Evolutionary conservation across 768 basidiomycete genomes (phyloP).

Genomic region (Boletus bicolor): DNA sequence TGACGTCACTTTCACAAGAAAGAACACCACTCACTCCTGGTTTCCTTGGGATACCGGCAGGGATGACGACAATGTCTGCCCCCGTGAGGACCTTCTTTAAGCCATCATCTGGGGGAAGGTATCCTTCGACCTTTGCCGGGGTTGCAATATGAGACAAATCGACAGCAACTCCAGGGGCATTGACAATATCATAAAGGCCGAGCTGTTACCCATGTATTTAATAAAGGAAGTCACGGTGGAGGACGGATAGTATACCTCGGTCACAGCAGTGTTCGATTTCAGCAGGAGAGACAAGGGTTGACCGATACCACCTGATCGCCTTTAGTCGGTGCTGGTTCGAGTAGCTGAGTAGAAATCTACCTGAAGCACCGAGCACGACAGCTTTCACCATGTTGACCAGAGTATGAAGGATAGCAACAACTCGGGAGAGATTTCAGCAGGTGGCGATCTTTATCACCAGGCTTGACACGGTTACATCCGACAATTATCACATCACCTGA

Average conservation of each 20-base stretch:
- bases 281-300: slow-evolving; percentile 92
- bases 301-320: slow-evolving; percentile 80
- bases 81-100: slow-evolving; percentile 79
- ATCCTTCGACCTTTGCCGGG: slow-evolving; percentile 80
- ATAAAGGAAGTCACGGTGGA: neutral
- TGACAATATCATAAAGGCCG: slow-evolving; percentile 92
- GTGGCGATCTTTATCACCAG: slow-evolving; percentile 16
- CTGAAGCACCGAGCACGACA: slow-evolving; percentile 96
- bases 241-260: slow-evolving; percentile 48
- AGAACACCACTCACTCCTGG: slow-evolving; percentile 63
- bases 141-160: slow-evolving; percentile 95
- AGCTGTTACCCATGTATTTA: slow-evolving; percentile 46
- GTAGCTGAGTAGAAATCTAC: slow-evolving; percentile 36
- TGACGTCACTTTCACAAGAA: neutral
- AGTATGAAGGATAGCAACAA: neutral
- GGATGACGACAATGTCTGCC: slow-evolving; percentile 90
- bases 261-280: slow-evolving; percentile 80
- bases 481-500: neutral
- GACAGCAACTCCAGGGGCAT: slow-evolving; percentile 94
- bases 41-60: slow-evolving; percentile 95
- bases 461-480: slow-evolving; percentile 16
- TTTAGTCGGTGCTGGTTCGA: slow-evolving; percentile 1
- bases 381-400: slow-evolving; percentile 51
- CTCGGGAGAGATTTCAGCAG: neutral
- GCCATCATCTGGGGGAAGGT: slow-evolving; percentile 73